phyloP scores from a whole-genome alignment of 2,329 filamentous ascomycete genomes.

The Xylaria sp. region DNA sequence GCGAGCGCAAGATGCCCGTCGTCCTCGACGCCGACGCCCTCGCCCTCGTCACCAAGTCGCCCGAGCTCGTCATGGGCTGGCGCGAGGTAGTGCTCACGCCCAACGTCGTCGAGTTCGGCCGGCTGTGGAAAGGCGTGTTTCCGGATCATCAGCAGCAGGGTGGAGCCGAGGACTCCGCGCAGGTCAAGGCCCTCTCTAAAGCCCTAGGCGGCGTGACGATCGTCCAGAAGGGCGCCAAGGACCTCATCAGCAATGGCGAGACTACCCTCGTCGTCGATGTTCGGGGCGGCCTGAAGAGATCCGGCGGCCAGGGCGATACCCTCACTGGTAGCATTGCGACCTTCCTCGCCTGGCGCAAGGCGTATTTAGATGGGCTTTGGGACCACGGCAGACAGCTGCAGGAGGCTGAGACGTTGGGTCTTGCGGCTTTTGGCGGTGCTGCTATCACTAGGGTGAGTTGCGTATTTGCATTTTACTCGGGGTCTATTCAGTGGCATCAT shows the following conservation, averaged over 20 bases:
- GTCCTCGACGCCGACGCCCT: conserved; percentile 94
- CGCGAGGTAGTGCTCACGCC: conserved; percentile 88
- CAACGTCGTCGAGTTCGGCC: conserved; percentile 91
- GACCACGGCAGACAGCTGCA: conserved; percentile 63
- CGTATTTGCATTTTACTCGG: neutral
- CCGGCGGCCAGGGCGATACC: conserved; percentile 95
- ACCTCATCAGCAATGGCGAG: conserved; percentile 84
- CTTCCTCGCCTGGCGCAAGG: conserved; percentile 86
- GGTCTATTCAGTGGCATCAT: neutral
- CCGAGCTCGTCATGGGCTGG: conserved; percentile 83
- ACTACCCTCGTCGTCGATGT: conserved; percentile 81
- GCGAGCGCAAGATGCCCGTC: conserved; percentile 76
- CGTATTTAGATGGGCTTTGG: conserved; percentile 88
- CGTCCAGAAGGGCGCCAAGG: conserved; percentile 85
- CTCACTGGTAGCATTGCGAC: conserved; percentile 90
- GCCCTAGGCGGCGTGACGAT: conserved; percentile 89
- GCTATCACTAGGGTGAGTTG: conserved; percentile 79
- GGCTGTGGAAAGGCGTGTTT: conserved; percentile 80
- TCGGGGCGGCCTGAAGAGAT: conserved; percentile 85
- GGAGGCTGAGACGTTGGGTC: conserved; percentile 71
- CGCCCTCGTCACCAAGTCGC: conserved; percentile 77
- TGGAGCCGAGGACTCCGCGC: conserved; percentile 50
- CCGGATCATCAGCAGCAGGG: conserved; percentile 52
- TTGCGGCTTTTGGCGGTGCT: conserved; percentile 88
- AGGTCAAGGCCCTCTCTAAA: conserved; percentile 73